Percentiles rank a stretch among this genome's conserved stretches.
Evolutionary conservation across 2,329 filamentous ascomycete genomes (phyloP).

Genomic region (Colletotrichum tabaci): DNA sequence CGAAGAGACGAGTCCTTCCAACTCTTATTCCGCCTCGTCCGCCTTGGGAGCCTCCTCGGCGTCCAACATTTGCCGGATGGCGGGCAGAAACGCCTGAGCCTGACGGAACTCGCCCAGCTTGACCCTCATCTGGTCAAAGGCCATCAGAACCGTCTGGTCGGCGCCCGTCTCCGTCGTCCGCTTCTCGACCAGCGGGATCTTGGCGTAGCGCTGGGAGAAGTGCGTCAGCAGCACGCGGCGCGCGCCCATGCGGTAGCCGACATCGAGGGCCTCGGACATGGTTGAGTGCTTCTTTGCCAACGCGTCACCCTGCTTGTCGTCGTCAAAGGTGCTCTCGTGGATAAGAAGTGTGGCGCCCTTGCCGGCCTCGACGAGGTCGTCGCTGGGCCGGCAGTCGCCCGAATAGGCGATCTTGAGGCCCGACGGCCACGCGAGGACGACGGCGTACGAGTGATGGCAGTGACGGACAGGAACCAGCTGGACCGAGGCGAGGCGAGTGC

Average conservation of each 20-base stretch:
- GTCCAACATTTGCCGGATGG: slow-evolving; percentile 70
- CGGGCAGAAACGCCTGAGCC: slow-evolving; percentile 74
- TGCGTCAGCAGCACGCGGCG: slow-evolving; percentile 89
- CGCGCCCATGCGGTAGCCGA: slow-evolving; percentile 85
- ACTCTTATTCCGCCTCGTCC: slow-evolving; percentile 10
- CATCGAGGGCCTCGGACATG: slow-evolving; percentile 84
- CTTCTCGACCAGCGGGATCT: slow-evolving; percentile 70
- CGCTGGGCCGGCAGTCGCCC: slow-evolving; percentile 89
- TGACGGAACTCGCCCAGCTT: slow-evolving; percentile 79
- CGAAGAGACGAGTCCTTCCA: background rate
- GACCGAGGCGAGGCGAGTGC: slow-evolving; percentile 76
- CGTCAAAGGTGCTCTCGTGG: slow-evolving; percentile 97
- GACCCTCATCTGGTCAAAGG: slow-evolving; percentile 85
- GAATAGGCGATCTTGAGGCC: slow-evolving; percentile 93
- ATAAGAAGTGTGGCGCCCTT: slow-evolving; percentile 85
- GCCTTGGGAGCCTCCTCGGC: slow-evolving; percentile 45
- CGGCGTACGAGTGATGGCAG: slow-evolving; percentile 84
- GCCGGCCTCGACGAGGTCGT: slow-evolving; percentile 79
- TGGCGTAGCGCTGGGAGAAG: slow-evolving; percentile 94
- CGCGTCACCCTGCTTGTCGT: slow-evolving; percentile 85
- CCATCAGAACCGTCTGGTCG: slow-evolving; percentile 78
- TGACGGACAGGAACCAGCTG: slow-evolving; percentile 80
- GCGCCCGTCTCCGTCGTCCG: slow-evolving; percentile 52
- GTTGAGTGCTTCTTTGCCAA: slow-evolving; percentile 92
- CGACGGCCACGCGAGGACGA: slow-evolving; percentile 82